These are phyloP conservation scores for Lodderomyces elongisporus DNA, from an alignment of 1,139 yeast species.

Conservation along the genomic window DNA sequence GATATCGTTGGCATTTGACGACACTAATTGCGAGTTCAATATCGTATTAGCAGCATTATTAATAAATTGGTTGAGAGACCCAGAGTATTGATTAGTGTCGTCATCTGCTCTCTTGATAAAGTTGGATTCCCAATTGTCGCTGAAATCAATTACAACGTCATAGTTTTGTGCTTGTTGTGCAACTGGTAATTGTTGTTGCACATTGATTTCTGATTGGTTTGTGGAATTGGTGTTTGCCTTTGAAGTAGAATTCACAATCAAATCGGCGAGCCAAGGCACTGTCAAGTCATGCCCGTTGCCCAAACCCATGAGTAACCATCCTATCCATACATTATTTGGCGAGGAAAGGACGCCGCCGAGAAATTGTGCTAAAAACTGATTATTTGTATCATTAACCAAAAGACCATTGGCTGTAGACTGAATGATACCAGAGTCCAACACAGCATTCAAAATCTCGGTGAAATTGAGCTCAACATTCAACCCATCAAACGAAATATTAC, in stretches of 20 bases:
- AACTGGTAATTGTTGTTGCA: slow-evolving; percentile 1
- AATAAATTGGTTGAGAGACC: slow-evolving; percentile 32
- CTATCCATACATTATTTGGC: slow-evolving; percentile 22
- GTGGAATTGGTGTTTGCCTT: slow-evolving; percentile 12
- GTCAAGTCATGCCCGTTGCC: slow-evolving; percentile 30
- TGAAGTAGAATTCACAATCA: slow-evolving; percentile 22
- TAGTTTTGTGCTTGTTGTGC: background rate
- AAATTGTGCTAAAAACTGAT: slow-evolving; percentile 20
- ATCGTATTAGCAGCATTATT: slow-evolving; percentile 28
- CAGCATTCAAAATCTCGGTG: slow-evolving; percentile 16
- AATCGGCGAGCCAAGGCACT: slow-evolving; percentile 24
- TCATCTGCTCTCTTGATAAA: slow-evolving; percentile 9
- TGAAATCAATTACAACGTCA: slow-evolving; percentile 1
- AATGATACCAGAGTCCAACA: slow-evolving; percentile 24
- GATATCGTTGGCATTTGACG: slow-evolving; percentile 21
- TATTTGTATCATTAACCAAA: slow-evolving; percentile 27
- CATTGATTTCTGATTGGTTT: slow-evolving; percentile 9
- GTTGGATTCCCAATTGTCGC: background rate
- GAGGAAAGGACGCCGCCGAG: slow-evolving; percentile 23
- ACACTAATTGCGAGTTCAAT: slow-evolving; percentile 22
- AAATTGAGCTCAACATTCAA: slow-evolving; percentile 21
- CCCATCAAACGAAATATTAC: slow-evolving; percentile 36
- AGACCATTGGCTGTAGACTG: slow-evolving; percentile 21
- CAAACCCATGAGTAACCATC: slow-evolving; percentile 25
- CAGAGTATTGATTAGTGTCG: slow-evolving; percentile 17